Conservation (phyloP, 306 rosid species). For the Corylus heterophylla region DNA sequence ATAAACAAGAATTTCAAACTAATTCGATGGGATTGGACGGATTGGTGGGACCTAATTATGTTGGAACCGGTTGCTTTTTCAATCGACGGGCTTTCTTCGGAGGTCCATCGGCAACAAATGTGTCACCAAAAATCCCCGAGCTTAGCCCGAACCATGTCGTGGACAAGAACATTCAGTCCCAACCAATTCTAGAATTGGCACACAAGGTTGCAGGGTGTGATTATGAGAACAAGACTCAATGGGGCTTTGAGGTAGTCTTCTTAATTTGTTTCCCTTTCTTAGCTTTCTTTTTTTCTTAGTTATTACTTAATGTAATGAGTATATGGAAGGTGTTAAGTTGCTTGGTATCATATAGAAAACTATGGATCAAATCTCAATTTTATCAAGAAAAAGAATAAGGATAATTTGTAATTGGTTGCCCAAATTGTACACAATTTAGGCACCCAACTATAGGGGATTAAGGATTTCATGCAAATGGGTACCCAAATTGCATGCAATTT, state of each 20-base stretch:
- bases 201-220: conserved; percentile 33
- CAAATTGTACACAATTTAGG: too few species aligned
- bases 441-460: too few species aligned
- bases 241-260: conserved; percentile 48
- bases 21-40: conserved; percentile 41
- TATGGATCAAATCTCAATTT: too few species aligned
- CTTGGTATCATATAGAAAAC: too few species aligned
- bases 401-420: too few species aligned
- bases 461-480: too few species aligned
- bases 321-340: too few species aligned
- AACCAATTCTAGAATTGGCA: conserved; percentile 25
- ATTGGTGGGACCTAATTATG: conserved; percentile 25
- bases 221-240: conserved; percentile 34
- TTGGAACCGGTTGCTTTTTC: conserved; percentile 46
- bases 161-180: conserved; percentile 26
- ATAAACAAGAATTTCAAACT: not conserved
- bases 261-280: not conserved
- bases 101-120: conserved; percentile 20
- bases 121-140: conserved; percentile 15
- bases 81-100: conserved; percentile 40
- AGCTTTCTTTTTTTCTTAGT: too few species aligned
- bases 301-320: too few species aligned
- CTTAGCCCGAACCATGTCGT: conserved; percentile 29
- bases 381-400: too few species aligned
- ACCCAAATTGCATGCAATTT: too few species aligned